These are phyloP conservation scores for Alternaria solani DNA, from an alignment of 2,329 filamentous ascomycete genomes.

Conservation along the genomic window DNA sequence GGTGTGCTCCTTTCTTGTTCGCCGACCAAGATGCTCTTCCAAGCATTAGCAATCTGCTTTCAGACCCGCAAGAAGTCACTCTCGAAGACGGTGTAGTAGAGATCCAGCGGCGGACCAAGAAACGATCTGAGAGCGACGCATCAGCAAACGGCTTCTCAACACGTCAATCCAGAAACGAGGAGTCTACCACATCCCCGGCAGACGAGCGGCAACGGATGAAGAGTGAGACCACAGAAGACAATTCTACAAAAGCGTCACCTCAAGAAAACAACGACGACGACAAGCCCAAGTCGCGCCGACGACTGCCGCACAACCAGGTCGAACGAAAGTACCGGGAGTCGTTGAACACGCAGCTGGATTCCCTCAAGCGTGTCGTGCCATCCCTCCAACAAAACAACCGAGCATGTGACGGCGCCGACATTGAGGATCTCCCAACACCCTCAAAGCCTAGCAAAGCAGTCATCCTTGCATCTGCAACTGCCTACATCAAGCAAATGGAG, in stretches of 20 bases:
- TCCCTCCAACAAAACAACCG: conserved; percentile 50
- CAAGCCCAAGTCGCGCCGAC: conserved; percentile 47
- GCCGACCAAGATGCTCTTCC: conserved; percentile 45
- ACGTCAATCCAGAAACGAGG: conserved; percentile 38
- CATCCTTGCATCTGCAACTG: conserved; percentile 56
- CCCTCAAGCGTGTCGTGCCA: conserved; percentile 51
- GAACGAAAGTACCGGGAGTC: conserved; percentile 58
- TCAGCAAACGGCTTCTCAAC: conserved; percentile 42
- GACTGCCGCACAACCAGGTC: conserved; percentile 56
- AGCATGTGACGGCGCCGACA: conserved; percentile 51
- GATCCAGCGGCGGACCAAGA: conserved; percentile 46
- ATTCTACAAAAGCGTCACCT: conserved; percentile 35
- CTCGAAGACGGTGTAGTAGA: conserved; percentile 49
- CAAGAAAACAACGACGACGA: conserved; percentile 30
- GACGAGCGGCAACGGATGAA: conserved; percentile 37
- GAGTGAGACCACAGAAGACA: conserved; percentile 43
- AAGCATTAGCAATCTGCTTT: conserved; percentile 39
- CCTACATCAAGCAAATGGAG: conserved; percentile 58
- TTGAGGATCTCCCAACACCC: conserved; percentile 54
- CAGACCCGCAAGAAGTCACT: conserved; percentile 42
- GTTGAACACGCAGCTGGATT: conserved; percentile 57
- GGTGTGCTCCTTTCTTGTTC: conserved; percentile 53
- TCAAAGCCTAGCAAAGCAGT: conserved; percentile 57
- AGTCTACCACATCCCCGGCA: conserved; percentile 23
- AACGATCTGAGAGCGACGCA: conserved; percentile 48